Percentiles rank a stretch among this genome's conserved stretches.
Conservation (phyloP, 2,329 filamentous ascomycete genomes). For the Neocatenulostroma microsporum region DNA sequence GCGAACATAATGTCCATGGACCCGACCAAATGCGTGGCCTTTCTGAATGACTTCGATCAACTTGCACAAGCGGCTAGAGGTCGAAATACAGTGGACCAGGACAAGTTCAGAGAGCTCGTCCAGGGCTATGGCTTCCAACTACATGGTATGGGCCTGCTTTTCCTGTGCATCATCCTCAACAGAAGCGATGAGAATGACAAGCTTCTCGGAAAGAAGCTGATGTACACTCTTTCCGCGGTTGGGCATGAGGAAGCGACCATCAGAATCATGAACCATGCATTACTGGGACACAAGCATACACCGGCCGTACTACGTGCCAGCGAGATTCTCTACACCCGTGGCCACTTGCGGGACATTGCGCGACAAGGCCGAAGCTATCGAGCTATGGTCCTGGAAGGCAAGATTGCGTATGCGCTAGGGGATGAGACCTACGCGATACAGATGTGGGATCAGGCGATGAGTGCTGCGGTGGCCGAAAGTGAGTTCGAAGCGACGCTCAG, state of each 20-base stretch:
- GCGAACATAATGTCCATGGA: background rate
- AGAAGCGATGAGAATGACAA: conserved; percentile 3
- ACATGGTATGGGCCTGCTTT: conserved; percentile 6
- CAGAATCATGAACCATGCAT: conserved; percentile 17
- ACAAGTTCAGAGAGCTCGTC: conserved; percentile 4
- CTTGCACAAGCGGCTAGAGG: conserved; percentile 1
- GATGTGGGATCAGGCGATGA: conserved; percentile 22
- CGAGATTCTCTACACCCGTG: conserved; percentile 13
- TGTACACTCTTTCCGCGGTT: conserved; percentile 16
- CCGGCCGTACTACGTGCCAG: conserved; percentile 11
- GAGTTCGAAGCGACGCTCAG: background rate
- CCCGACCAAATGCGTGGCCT: background rate
- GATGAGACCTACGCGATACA: conserved; percentile 20
- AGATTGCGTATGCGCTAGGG: conserved; percentile 17
- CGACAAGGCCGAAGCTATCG: conserved; percentile 15
- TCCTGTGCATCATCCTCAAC: conserved; percentile 8
- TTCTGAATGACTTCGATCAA: conserved; percentile 7
- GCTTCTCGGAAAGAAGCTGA: conserved; percentile 17
- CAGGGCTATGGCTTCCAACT: conserved; percentile 3
- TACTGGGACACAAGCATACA: conserved; percentile 11
- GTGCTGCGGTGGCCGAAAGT: conserved; percentile 12
- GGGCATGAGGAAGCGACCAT: conserved; percentile 21
- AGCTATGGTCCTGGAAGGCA: conserved; percentile 26
- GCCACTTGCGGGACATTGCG: conserved; percentile 18
- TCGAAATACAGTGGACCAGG: conserved; percentile 2